Conservation (phyloP, 371 early-diverging fungal species). For the Mucor indicus region DNA sequence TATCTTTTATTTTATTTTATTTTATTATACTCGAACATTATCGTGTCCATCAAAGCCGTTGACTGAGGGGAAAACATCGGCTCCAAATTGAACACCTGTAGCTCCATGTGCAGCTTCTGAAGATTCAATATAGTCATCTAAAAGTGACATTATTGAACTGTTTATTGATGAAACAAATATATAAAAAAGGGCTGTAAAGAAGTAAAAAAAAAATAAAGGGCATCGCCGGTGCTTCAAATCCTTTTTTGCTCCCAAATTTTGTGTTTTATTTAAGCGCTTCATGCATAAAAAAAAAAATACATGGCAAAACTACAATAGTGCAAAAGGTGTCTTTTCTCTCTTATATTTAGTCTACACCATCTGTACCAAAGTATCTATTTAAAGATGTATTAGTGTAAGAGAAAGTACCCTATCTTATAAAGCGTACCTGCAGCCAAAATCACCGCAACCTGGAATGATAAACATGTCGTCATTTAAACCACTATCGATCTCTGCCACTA, state of each 20-base stretch:
- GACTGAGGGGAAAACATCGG: constrained; percentile 7
- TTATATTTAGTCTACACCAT: too few relatives aligned
- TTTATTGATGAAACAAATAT: not conserved
- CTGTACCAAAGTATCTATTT: constrained; percentile 52
- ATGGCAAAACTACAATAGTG: too few relatives aligned
- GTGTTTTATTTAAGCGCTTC: too few relatives aligned
- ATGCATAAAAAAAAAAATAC: too few relatives aligned
- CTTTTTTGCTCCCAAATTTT: too few relatives aligned
- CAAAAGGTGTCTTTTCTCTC: not conserved
- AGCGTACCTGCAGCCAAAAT: constrained; percentile 80
- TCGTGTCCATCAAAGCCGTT: constrained; percentile 19
- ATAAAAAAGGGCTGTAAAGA: not conserved
- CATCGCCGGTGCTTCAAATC: too few relatives aligned
- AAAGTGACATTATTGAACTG: constrained; percentile 21
- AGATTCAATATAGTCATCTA: constrained; percentile 39
- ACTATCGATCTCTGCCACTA: constrained; percentile 81
- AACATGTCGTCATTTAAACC: constrained; percentile 80
- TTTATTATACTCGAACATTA: constrained; percentile 24
- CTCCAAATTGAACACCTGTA: constrained; percentile 11
- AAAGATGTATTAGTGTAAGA: not conserved
- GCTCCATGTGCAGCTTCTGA: constrained; percentile 24
- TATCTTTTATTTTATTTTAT: not conserved
- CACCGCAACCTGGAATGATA: constrained; percentile 93
- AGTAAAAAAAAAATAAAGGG: not conserved
- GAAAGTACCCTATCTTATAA: not conserved